A percentile compares a stretch with the other conserved stretches of the same genome.
Conservation (phyloP, 345 rosid genomes). For the Salix purpurea region DNA sequence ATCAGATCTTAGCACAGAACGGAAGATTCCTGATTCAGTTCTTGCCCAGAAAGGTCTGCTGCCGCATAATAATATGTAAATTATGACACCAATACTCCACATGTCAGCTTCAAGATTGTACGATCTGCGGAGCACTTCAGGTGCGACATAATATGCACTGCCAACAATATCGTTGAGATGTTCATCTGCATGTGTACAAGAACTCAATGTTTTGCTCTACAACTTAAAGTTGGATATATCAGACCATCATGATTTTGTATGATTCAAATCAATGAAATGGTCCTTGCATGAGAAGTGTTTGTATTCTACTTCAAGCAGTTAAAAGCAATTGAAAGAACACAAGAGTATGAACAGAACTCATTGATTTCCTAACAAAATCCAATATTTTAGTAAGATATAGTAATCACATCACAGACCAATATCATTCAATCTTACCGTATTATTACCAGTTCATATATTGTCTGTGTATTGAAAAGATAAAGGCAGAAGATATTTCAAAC, state of each 20-base stretch:
- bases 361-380: too few species aligned
- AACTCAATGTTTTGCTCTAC: conserved; percentile 16
- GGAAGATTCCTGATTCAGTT: conserved; percentile 93
- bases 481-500: too few species aligned
- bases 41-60: conserved; percentile 93
- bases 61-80: conserved; percentile 86
- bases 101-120: conserved; percentile 86
- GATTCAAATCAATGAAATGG: too few species aligned
- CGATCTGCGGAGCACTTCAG: conserved; percentile 95
- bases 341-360: too few species aligned
- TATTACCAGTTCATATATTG: too few species aligned
- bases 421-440: too few species aligned
- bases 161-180: conserved; percentile 94
- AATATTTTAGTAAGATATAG: too few species aligned
- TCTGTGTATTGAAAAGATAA: too few species aligned
- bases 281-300: not conserved
- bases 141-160: conserved; percentile 93
- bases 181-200: conserved; percentile 52
- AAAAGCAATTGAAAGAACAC: not conserved
- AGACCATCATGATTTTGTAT: not conserved
- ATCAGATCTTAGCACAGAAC: conserved; percentile 80
- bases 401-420: too few species aligned
- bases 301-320: not conserved
- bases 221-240: conserved; percentile 1
- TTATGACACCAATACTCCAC: conserved; percentile 94